phyloP scores from a whole-genome alignment of 345 rosid genomes.

The Eucalyptus shirleyi region DNA sequence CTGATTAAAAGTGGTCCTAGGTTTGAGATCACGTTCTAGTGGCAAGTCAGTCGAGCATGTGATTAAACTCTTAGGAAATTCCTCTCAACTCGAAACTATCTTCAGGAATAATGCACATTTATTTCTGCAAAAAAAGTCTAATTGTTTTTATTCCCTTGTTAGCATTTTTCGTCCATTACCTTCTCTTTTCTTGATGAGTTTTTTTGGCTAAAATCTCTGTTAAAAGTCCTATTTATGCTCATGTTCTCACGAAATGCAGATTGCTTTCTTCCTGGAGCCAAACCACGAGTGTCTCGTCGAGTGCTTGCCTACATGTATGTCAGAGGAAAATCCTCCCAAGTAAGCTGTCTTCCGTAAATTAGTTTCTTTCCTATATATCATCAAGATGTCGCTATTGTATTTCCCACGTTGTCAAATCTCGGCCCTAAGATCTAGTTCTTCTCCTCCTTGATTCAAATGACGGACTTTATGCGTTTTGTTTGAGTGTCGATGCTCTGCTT shows the following conservation, averaged over 20 bases:
- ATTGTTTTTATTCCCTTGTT: too few species aligned
- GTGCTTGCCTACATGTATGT: slow-evolving; percentile 85
- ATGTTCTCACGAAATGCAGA: slow-evolving; percentile 20
- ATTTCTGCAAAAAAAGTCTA: too few species aligned
- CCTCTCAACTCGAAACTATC: neutral
- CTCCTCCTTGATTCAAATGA: neutral
- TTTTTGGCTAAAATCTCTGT: neutral
- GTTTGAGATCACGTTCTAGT: neutral
- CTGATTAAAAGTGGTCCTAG: neutral
- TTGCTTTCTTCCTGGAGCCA: slow-evolving; percentile 74
- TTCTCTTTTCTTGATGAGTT: neutral
- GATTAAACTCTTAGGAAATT: neutral
- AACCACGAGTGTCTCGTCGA: slow-evolving; percentile 73
- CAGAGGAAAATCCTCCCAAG: slow-evolving; percentile 61
- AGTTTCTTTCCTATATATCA: neutral
- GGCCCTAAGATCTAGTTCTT: neutral
- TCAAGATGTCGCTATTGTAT: neutral
- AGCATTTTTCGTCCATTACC: neutral
- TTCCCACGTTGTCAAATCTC: neutral
- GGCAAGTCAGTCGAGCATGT: neutral
- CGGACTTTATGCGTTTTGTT: neutral
- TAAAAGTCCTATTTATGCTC: neutral
- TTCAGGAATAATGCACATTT: neutral
- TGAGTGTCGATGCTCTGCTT: neutral
- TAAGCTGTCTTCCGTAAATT: slow-evolving; percentile 10